A percentile compares a stretch with the other conserved stretches of the same genome.
Conservation (phyloP, 331 rosid species). For the Rhamnella rubrinervis region DNA sequence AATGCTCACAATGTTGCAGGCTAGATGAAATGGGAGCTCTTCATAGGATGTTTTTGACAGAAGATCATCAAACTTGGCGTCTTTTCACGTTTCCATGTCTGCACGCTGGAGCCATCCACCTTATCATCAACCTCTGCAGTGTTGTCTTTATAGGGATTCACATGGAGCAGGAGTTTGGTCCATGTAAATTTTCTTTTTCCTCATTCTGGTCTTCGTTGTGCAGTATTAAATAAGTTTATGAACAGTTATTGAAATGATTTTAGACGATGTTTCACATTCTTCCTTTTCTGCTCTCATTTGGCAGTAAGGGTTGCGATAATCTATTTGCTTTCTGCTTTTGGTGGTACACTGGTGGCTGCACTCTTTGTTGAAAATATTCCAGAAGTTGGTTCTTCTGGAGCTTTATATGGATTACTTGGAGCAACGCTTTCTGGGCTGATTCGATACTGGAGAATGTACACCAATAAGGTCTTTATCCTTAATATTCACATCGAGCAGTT, state of each 20-base stretch:
- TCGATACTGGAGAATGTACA: constrained; percentile 64
- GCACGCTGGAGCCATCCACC: constrained; percentile 83
- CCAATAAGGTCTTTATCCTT: constrained; percentile 54
- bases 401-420: constrained; percentile 84
- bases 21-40: constrained; percentile 88
- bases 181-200: constrained; percentile 35
- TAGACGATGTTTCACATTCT: constrained; percentile 9
- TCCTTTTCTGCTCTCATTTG: constrained; percentile 19
- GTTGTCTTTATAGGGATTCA: constrained; percentile 66
- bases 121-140: constrained; percentile 70
- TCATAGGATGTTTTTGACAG: constrained; percentile 34
- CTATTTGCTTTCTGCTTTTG: constrained; percentile 68
- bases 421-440: constrained; percentile 65
- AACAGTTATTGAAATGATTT: constrained; percentile 15
- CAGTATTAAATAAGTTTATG: constrained; percentile 6
- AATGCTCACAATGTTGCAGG: constrained; percentile 40
- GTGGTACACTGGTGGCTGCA: constrained; percentile 83
- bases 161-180: constrained; percentile 73
- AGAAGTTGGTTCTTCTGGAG: constrained; percentile 72
- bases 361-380: constrained; percentile 68
- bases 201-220: constrained; percentile 5
- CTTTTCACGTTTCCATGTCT: constrained; percentile 77
- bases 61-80: constrained; percentile 68
- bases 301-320: constrained; percentile 77
- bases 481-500: not conserved